Conservation (phyloP, 495 filamentous ascomycete genomes). For the Aspergillus steynii region DNA sequence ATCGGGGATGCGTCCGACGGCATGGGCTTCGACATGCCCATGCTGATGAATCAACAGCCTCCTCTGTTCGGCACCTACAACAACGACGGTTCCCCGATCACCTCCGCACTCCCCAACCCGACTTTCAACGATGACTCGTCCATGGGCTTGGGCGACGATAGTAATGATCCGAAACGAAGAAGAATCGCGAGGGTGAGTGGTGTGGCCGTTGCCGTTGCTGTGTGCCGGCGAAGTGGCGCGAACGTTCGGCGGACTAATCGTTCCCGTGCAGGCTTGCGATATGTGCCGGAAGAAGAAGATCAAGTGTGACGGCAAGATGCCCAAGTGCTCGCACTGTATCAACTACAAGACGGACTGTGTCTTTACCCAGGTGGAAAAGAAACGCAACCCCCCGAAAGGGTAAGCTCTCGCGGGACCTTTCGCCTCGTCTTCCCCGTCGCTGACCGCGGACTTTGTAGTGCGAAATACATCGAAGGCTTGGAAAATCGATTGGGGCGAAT, state of each 20-base stretch:
- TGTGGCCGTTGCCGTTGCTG: conserved; percentile 20
- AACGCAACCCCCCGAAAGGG: conserved; percentile 96
- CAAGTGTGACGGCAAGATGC: conserved; percentile 96
- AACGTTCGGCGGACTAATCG: conserved; percentile 23
- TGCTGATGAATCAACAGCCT: conserved; percentile 61
- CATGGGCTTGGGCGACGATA: conserved; percentile 58
- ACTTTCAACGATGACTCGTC: conserved; percentile 59
- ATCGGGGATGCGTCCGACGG: conserved; percentile 42
- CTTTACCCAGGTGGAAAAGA: conserved; percentile 98
- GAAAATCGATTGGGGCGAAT: conserved; percentile 93
- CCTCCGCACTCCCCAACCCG: conserved; percentile 57
- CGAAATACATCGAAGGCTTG: conserved; percentile 97
- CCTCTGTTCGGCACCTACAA: conserved; percentile 68
- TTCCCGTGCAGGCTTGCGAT: conserved; percentile 75
- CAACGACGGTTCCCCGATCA: conserved; percentile 61
- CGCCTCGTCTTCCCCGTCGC: conserved; percentile 7
- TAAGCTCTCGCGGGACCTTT: conserved; percentile 39
- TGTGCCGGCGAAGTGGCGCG: neutral
- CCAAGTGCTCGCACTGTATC: conserved; percentile 91
- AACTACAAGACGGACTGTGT: conserved; percentile 99
- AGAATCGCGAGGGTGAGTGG: conserved; percentile 82
- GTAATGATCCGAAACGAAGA: conserved; percentile 80
- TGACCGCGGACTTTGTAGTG: conserved; percentile 50
- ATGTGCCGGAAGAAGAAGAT: conserved; percentile 99
- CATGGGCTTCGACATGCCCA: conserved; percentile 46